A percentile compares a stretch with the other conserved stretches of the same genome.
These are phyloP conservation scores for Globisporangium polare DNA, from an alignment of 352 stramenopile species.

Conservation along the genomic window DNA sequence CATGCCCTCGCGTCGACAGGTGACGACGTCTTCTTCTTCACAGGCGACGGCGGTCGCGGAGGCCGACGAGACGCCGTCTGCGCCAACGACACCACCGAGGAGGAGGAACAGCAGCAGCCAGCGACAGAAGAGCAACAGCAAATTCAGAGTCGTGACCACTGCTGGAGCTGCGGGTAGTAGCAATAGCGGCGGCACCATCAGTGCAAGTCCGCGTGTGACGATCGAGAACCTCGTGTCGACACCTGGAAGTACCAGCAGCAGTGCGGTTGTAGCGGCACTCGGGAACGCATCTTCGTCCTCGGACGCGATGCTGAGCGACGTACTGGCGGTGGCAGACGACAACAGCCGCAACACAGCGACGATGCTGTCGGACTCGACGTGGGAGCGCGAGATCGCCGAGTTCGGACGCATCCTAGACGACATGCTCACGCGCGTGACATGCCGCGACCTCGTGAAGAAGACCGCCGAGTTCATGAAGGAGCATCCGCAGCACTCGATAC, in stretches of 20 bases:
- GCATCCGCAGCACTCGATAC: constrained; percentile 66
- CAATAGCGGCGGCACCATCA: not conserved
- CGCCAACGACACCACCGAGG: constrained; percentile 7
- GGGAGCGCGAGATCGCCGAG: constrained; percentile 70
- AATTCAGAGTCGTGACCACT: not conserved
- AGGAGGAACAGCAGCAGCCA: not conserved
- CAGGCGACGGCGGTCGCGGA: not conserved
- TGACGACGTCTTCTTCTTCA: not conserved
- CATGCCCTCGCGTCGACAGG: not conserved
- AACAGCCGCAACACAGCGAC: constrained; percentile 13
- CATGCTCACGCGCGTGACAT: constrained; percentile 64
- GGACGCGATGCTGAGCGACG: constrained; percentile 1
- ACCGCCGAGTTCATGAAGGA: constrained; percentile 71
- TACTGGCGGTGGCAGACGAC: not conserved
- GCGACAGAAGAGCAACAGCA: constrained; percentile 4
- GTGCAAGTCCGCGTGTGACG: constrained; percentile 6
- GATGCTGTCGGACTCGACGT: constrained; percentile 62
- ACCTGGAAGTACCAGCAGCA: not conserved
- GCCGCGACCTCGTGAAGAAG: constrained; percentile 66
- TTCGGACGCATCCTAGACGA: constrained; percentile 71
- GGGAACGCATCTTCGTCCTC: constrained; percentile 1
- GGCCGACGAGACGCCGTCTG: not conserved
- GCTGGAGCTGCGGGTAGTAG: not conserved
- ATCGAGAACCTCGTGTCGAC: not conserved
- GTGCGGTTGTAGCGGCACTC: constrained; percentile 9